Evolutionary conservation across 345 rosid genomes (phyloP).

Genomic region (Pistacia atlantica): DNA sequence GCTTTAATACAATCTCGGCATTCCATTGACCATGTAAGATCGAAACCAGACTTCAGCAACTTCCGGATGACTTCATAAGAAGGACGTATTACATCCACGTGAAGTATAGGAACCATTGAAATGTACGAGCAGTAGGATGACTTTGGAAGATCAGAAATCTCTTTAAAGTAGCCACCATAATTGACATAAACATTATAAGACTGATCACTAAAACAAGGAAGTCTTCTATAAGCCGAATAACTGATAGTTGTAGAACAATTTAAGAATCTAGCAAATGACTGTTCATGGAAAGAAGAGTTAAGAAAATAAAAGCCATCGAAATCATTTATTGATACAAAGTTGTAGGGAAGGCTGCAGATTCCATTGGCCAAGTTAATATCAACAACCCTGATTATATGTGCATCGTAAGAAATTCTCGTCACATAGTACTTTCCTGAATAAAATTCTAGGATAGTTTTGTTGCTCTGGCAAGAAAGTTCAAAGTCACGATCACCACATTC

Average conservation of each 20-base stretch:
- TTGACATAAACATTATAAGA: conserved; percentile 18
- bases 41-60: conserved; percentile 41
- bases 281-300: too few species aligned
- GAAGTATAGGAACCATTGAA: conserved; percentile 34
- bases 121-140: conserved; percentile 25
- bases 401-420: too few species aligned
- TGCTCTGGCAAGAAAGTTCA: conserved; percentile 3
- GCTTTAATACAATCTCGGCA: conserved; percentile 33
- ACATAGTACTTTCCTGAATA: too few species aligned
- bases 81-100: conserved; percentile 26
- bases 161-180: conserved; percentile 7
- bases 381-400: too few species aligned
- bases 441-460: conserved; percentile 7
- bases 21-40: conserved; percentile 43
- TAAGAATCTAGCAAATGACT: conserved; percentile 11
- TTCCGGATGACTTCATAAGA: conserved; percentile 24
- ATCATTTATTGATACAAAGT: too few species aligned
- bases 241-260: conserved; percentile 28
- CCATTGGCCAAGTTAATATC: too few species aligned
- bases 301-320: too few species aligned
- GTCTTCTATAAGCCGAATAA: conserved; percentile 19
- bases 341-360: too few species aligned
- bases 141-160: conserved; percentile 24
- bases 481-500: too few species aligned
- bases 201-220: conserved; percentile 3